Conservation (phyloP, 768 basidiomycete species). For the Pleurotus citrinopileatus region DNA sequence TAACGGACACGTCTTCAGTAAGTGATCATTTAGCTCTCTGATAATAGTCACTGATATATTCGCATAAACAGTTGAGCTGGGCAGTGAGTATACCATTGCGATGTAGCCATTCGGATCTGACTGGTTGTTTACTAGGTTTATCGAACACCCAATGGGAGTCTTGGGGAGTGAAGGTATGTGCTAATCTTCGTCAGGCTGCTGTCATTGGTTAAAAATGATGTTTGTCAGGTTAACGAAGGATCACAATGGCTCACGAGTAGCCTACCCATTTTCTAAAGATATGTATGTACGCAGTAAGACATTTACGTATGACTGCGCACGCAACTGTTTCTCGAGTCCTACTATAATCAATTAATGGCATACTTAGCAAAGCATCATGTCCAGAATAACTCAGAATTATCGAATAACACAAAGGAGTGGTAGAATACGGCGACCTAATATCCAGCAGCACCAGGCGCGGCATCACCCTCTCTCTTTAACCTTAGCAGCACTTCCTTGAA, state of each 20-base stretch:
- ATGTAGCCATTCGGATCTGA: no score
- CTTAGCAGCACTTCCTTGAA: slow-evolving; percentile 92
- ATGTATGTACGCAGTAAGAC: no score
- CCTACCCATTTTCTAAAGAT: no score
- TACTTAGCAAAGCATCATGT: no score
- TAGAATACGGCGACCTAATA: slow-evolving; percentile 51
- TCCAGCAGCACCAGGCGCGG: slow-evolving; percentile 90
- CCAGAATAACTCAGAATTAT: no score
- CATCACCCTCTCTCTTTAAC: slow-evolving; percentile 85
- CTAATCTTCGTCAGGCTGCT: not conserved
- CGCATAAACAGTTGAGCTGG: not conserved
- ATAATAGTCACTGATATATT: not conserved
- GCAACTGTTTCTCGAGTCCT: no score
- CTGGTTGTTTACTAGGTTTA: not conserved
- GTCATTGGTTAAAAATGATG: not conserved
- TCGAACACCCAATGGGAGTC: not conserved
- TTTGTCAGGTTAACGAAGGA: not conserved
- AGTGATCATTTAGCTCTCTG: not conserved
- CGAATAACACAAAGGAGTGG: no score
- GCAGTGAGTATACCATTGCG: not conserved
- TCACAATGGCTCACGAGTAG: not conserved
- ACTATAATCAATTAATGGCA: no score
- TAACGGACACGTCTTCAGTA: not conserved
- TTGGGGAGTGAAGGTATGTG: not conserved
- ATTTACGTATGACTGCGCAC: no score